Base-by-base conservation (phyloP, 2,329 filamentous ascomycete genomes). In the Beauveria sp. region DNA sequence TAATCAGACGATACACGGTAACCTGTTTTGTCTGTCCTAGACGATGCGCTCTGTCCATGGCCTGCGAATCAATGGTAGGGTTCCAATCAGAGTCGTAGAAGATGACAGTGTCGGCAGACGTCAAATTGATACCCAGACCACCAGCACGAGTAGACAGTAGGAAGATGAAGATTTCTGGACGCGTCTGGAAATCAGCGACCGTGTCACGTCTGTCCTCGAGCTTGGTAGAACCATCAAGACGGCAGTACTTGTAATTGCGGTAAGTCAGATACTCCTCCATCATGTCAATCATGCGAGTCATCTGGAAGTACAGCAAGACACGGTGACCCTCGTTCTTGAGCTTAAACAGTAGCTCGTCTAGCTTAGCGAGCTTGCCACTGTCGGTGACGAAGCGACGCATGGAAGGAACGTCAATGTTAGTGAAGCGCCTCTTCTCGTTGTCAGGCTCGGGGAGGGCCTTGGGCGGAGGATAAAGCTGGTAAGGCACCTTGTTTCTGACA, bases 1-100 rank as follows among this genome's bases (percentile, higher is more conserved):
- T 99, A 76, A 99, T 97, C 70, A 99, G 87, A 66, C 94, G 91
- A 75, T 97, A 99, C 12, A 99, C 94, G 0, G 92, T 97, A 62
- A 99, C 94, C 76, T 99, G 94, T 67, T 85, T 86, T 2, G 93
- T 97, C 75, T 99, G 93, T 55, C 94, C 94, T 41, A 99, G 84
- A 84, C 94, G 91, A 84, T 99, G 94, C 14, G 94, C 94, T 74
- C 94, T 90, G 75, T 99, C 94, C 94, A 97, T 97, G 75, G 94
- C 94, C 74, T 99, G 94, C 58, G 91, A 96, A 73, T 99, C 94
- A 70, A 97, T 97, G 3, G 94, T 97, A 0, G 94, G 94, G 73
- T 99, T 99, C 94, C 94, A 99, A 74, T 99, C 94, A 12, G 91
- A 96, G 73, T 99, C 94, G 81, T 99, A 99, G 79, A 99, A 99